These are phyloP conservation scores for Chimonanthus praecox DNA, from an alignment of 164 flowering plant species.

Conservation along the genomic window DNA sequence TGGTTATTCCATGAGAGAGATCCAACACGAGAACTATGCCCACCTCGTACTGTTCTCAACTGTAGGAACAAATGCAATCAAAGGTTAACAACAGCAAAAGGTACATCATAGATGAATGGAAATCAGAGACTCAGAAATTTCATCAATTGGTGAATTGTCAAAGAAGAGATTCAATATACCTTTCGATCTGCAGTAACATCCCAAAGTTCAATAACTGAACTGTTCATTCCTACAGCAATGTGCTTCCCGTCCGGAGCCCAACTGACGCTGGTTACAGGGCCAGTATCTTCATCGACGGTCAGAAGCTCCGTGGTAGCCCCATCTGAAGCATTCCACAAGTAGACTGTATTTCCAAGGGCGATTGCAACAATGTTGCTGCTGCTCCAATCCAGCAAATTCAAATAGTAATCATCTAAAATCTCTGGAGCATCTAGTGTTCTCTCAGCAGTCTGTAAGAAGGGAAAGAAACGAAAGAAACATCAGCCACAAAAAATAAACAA, in stretches of 20 bases:
- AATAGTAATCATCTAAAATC: slow-evolving; percentile 28
- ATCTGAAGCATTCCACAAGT: slow-evolving; percentile 26
- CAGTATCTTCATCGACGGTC: neutral
- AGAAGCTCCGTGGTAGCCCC: neutral
- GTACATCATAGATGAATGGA: neutral
- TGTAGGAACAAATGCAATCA: neutral
- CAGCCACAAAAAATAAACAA: neutral
- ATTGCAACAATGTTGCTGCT: slow-evolving; percentile 10
- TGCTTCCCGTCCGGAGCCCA: slow-evolving; percentile 63
- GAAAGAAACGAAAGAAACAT: neutral
- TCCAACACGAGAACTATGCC: neutral
- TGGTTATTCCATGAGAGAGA: neutral
- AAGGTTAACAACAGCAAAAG: neutral
- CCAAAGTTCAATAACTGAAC: neutral
- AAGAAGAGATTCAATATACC: neutral
- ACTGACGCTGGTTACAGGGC: slow-evolving; percentile 48
- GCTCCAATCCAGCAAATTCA: slow-evolving; percentile 49
- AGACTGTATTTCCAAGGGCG: slow-evolving; percentile 33
- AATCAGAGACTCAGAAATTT: neutral
- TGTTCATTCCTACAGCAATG: slow-evolving; percentile 24
- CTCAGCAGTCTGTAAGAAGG: slow-evolving; percentile 38
- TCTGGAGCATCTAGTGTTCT: slow-evolving; percentile 59
- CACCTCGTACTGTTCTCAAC: neutral
- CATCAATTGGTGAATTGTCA: neutral
- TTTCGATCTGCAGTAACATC: neutral